Conservation (phyloP, 2,329 filamentous ascomycete genomes). For the Fusarium neocosmosporiellum region DNA sequence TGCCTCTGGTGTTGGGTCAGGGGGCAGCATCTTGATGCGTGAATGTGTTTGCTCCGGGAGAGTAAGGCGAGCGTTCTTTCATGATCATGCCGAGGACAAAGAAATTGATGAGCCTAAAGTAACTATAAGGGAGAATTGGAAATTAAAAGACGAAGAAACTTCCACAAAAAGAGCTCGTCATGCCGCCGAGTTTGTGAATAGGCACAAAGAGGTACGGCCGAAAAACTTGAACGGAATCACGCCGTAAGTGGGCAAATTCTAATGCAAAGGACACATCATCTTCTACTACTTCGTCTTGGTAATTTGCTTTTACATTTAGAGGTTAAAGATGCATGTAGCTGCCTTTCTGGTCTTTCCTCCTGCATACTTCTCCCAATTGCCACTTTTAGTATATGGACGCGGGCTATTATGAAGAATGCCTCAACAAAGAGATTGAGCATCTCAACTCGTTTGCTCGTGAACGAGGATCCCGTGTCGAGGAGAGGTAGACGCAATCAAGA, state of each 20-base stretch:
- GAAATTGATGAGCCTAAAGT: not conserved
- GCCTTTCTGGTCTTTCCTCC: not conserved
- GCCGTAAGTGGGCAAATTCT: not conserved
- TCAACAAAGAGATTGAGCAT: not conserved
- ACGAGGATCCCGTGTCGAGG: not conserved
- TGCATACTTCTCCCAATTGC: not conserved
- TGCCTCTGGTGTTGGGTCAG: not conserved
- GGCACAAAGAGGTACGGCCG: not conserved
- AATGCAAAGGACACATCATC: not conserved
- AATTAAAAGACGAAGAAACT: not conserved
- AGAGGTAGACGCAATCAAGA: not conserved
- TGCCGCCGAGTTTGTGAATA: not conserved
- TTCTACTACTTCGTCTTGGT: not conserved
- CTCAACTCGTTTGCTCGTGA: not conserved
- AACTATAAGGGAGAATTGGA: not conserved
- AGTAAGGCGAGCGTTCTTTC: not conserved
- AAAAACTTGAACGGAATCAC: not conserved
- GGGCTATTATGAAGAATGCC: not conserved
- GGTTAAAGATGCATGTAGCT: not conserved
- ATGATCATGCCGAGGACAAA: not conserved
- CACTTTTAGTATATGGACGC: not conserved
- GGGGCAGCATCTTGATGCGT: not conserved
- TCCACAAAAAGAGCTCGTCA: not conserved
- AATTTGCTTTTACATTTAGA: not conserved
- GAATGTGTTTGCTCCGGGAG: not conserved